A percentile compares a stretch with the other conserved stretches of the same genome.
phyloP scores from a whole-genome alignment of 176 grass and related monocot genomes.

The Musa acuminata region DNA sequence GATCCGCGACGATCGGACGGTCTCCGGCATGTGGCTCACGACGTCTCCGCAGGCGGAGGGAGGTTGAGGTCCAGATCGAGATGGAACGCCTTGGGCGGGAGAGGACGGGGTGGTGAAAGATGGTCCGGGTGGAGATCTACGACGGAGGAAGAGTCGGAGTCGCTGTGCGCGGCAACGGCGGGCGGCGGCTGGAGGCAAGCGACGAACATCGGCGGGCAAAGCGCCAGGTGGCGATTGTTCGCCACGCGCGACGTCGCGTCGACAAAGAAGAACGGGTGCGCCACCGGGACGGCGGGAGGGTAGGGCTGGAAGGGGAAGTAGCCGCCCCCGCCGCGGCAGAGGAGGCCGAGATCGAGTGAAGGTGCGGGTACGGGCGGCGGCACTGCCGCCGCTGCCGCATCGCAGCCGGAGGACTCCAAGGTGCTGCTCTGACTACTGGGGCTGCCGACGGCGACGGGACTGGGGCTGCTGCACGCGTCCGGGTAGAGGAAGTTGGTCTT shows the following conservation, averaged over 20 bases:
- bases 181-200: background rate
- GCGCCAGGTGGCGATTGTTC: background rate
- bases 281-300: background rate
- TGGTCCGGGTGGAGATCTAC: background rate
- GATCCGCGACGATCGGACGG: background rate
- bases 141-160: conserved; percentile 7
- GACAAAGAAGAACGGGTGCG: conserved; percentile 2
- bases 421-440: background rate
- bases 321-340: background rate
- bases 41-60: background rate
- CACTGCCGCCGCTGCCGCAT: background rate
- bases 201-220: conserved; percentile 9
- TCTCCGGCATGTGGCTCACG: background rate
- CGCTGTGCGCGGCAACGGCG: background rate
- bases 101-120: background rate
- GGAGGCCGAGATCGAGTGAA: background rate
- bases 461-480: background rate
- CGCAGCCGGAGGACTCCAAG: background rate
- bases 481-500: conserved; percentile 83
- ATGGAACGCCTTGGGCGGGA: background rate
- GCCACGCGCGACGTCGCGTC: background rate
- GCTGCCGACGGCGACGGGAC: background rate
- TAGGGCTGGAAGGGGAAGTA: conserved; percentile 1
- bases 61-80: conserved; percentile 16
- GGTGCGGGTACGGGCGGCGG: background rate